Evolutionary conservation across 192 early-diverging fungal species (phyloP).

Genomic region (Spinellus fusiger): DNA sequence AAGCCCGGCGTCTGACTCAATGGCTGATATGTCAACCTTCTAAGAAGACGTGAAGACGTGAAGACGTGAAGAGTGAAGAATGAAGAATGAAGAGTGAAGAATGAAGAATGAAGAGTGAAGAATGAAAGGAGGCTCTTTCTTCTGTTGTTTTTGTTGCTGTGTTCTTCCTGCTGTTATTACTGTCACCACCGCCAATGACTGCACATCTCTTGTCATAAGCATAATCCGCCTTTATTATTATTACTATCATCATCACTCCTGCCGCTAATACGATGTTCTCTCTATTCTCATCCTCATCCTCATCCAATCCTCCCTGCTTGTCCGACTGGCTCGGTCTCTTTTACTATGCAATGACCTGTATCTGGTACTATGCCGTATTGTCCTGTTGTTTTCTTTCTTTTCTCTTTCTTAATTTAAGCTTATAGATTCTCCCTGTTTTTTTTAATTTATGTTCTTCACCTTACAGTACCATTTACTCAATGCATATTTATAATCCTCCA

Average conservation of each 20-base stretch:
- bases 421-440: not conserved
- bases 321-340: too few relatives aligned
- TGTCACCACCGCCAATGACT: not conserved
- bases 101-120: too few relatives aligned
- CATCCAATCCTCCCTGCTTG: too few relatives aligned
- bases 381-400: not conserved
- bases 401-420: not conserved
- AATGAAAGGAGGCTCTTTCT: too few relatives aligned
- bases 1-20: not conserved
- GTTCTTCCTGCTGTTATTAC: not conserved
- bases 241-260: not conserved
- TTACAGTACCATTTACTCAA: not conserved
- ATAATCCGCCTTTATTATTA: not conserved
- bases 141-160: too few relatives aligned
- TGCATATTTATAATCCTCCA: too few relatives aligned
- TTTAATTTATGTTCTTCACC: not conserved
- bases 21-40: not conserved
- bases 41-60: not conserved
- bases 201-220: too few relatives aligned
- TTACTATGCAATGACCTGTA: not conserved
- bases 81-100: too few relatives aligned
- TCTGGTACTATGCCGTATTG: not conserved
- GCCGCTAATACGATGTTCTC: not conserved
- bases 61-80: too few relatives aligned
- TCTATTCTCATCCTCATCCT: not conserved